These are phyloP conservation scores for Trichoderma endophyticum DNA, from an alignment of 2,329 filamentous ascomycete genomes.

Conservation along the genomic window DNA sequence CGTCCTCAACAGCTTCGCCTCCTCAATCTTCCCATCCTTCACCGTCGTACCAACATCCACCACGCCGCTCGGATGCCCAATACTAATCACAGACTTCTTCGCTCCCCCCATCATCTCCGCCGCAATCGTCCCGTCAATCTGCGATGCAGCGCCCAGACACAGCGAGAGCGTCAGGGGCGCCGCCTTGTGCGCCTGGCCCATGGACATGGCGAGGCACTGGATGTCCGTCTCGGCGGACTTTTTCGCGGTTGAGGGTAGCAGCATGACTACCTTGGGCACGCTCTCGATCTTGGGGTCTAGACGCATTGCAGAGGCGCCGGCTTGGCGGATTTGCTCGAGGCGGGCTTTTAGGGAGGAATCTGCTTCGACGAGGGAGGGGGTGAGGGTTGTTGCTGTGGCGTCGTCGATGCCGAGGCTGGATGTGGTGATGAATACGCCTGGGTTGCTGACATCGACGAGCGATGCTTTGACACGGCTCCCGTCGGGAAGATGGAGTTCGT, in stretches of 20 bases:
- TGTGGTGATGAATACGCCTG: constrained; percentile 59
- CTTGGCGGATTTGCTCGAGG: constrained; percentile 55
- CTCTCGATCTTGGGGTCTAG: constrained; percentile 46
- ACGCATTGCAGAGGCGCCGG: constrained; percentile 60
- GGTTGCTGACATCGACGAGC: constrained; percentile 63
- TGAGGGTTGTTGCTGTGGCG: constrained; percentile 46
- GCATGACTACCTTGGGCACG: constrained; percentile 59
- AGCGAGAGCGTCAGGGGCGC: constrained; percentile 55
- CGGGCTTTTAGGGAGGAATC: constrained; percentile 41
- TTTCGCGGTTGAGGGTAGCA: constrained; percentile 37
- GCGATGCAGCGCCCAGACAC: constrained; percentile 48
- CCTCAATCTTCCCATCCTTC: constrained; percentile 38
- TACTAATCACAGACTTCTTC: constrained; percentile 33
- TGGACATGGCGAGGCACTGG: constrained; percentile 49
- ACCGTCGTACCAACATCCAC: constrained; percentile 46
- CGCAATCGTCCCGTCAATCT: constrained; percentile 43
- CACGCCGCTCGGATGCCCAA: constrained; percentile 47
- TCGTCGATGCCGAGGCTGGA: constrained; percentile 47
- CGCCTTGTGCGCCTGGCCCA: constrained; percentile 55
- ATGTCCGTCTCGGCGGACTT: constrained; percentile 35
- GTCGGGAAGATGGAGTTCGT: constrained; percentile 43
- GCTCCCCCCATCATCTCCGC: constrained; percentile 29
- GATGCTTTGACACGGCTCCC: constrained; percentile 45
- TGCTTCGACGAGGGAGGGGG: constrained; percentile 52
- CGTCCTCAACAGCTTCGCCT: constrained; percentile 46